Evolutionary conservation across 192 early-diverging fungal genomes (phyloP), one percentile per base, ranked within the genome.

Genomic region (Coemansia erecta): DNA sequence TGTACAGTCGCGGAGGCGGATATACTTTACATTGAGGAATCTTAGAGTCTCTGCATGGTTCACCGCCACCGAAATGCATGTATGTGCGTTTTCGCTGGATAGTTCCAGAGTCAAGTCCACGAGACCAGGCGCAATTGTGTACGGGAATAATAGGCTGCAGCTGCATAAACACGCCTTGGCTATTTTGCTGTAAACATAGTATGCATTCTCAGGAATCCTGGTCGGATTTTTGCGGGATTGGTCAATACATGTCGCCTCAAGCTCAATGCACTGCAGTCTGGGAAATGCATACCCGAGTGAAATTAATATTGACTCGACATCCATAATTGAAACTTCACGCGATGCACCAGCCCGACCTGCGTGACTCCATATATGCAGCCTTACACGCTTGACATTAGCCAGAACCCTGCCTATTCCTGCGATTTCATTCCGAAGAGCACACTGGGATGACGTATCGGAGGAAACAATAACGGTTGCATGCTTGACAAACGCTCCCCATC

Each of bases 401-500:
- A 62, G 53, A 17, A 46, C 15, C 12, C 5, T 15, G 17, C 43
- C 7, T 17, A 47, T 21, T 11, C 3, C 13, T 17, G 26, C 26
- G 26, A 53, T 26, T 41, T 52, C 31, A 23, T 53, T 15, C 18
- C 10, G 15, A 19, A 43, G 3, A 19, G n/a, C 18, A 24, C 40
- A 39, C 8, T 13, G 43, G 31, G n/a, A 15, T 41, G 43, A 31
- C 19, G 51, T 26, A n/a, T 46, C n/a, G 13, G 28, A 31, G 2
- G 53, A 49, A 37, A 40, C 23, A 14, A 51, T 43, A 22, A 50
- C 26, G n/a, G 43, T 43, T 7, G 51, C 43, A 42, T 40, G 35
- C 48, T 13, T 42, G 8, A 58, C 71, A 52, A 44, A 55, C 4
- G 17, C 13, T 26, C 48, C 48, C 71, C 71, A 73, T 14, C 65